Conservation (phyloP, 176 grass and related monocot genomes). For the Zizania latifolia region DNA sequence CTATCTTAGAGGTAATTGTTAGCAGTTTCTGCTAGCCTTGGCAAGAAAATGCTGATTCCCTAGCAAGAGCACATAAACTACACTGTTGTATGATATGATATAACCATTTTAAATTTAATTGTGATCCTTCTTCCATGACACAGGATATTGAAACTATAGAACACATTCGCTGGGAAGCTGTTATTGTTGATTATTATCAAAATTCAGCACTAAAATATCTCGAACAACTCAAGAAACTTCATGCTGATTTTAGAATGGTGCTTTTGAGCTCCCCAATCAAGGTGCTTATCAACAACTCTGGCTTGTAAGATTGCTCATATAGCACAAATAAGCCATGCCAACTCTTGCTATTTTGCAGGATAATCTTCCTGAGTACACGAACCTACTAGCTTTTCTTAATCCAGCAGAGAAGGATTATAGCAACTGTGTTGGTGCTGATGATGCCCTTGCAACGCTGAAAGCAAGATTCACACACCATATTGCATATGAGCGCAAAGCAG, state of each 20-base stretch:
- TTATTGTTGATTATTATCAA: constrained; percentile 72
- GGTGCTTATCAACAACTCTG: constrained; percentile 35
- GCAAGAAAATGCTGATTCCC: neutral
- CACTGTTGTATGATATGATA: neutral
- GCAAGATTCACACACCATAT: constrained; percentile 45
- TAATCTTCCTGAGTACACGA: constrained; percentile 51
- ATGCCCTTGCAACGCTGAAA: constrained; percentile 46
- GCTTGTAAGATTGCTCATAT: neutral
- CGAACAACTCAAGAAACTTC: constrained; percentile 54
- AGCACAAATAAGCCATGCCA: constrained; percentile 17
- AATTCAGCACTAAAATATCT: constrained; percentile 47
- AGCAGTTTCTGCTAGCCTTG: constrained; percentile 12
- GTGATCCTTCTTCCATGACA: constrained; percentile 23
- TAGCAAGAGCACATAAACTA: constrained; percentile 1
- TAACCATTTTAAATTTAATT: neutral
- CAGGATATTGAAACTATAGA: constrained; percentile 64
- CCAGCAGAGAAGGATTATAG: constrained; percentile 17
- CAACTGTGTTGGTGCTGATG: constrained; percentile 6
- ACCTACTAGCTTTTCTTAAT: constrained; percentile 66
- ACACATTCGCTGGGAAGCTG: constrained; percentile 59
- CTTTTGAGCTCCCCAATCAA: constrained; percentile 61
- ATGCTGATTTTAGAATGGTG: constrained; percentile 63
- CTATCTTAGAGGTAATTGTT: constrained; percentile 55
- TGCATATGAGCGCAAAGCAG: constrained; percentile 56
- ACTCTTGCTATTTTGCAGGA: constrained; percentile 64